Evolutionary conservation across 2,329 filamentous ascomycete genomes (phyloP).

Genomic region (Chaetomium sp.): DNA sequence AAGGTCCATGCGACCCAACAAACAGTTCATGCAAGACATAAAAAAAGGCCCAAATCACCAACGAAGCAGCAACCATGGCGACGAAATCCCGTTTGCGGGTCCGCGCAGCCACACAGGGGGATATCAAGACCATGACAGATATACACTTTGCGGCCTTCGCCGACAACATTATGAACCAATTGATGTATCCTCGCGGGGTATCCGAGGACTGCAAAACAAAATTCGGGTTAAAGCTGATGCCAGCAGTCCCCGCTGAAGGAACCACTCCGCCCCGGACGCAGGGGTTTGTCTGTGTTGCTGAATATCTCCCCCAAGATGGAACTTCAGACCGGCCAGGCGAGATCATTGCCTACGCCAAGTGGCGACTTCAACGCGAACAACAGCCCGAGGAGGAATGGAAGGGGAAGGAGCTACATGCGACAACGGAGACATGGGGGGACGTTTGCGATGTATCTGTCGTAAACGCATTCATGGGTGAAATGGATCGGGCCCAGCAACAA

Average conservation of each 20-base stretch:
- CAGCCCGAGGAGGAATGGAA: constrained; percentile 26
- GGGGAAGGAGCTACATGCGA: constrained; percentile 2
- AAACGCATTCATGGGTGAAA: constrained; percentile 23
- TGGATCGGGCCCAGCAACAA: constrained; percentile 18
- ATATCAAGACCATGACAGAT: constrained; percentile 15
- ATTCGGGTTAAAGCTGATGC: constrained; percentile 18
- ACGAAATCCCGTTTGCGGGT: constrained; percentile 18
- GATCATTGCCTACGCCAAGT: constrained; percentile 28
- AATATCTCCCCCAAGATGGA: constrained; percentile 17
- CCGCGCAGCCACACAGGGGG: constrained; percentile 21
- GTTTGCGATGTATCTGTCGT: constrained; percentile 19
- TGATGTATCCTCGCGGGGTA: constrained; percentile 24
- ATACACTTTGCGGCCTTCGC: constrained; percentile 23
- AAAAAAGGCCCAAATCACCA: background rate
- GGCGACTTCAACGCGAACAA: constrained; percentile 19
- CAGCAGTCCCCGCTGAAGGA: background rate
- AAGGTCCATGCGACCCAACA: too few species aligned
- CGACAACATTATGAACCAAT: constrained; percentile 18
- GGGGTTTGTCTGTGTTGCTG: constrained; percentile 23
- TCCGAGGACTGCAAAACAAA: constrained; percentile 14
- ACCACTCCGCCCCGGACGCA: constrained; percentile 3
- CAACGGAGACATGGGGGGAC: constrained; percentile 21
- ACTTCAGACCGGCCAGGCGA: constrained; percentile 15
- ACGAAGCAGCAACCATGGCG: background rate
- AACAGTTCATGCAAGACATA: background rate